Conservation (phyloP, 768 basidiomycete genomes). For the Lactarius vividus region DNA sequence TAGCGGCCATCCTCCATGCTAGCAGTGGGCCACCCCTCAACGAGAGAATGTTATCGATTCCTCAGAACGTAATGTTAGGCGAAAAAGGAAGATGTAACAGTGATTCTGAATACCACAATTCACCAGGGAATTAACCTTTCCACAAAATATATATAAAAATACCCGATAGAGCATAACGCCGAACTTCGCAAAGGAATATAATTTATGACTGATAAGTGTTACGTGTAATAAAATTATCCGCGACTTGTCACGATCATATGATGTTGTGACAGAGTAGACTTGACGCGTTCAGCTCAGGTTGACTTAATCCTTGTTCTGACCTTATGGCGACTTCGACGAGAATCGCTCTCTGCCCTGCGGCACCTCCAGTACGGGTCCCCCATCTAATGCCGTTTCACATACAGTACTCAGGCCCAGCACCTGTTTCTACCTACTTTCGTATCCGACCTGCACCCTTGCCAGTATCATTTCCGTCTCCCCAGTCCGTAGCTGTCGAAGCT, state of each 20-base stretch:
- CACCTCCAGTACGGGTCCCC: slow-evolving; percentile 35
- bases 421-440: slow-evolving; percentile 71
- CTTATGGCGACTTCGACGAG: slow-evolving; percentile 12
- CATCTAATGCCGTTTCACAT: slow-evolving; percentile 86
- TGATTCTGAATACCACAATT: too few relatives aligned
- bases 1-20: too few relatives aligned
- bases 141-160: too few relatives aligned
- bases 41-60: too few relatives aligned
- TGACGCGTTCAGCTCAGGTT: too few relatives aligned
- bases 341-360: slow-evolving; percentile 5
- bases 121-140: too few relatives aligned
- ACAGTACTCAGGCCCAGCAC: slow-evolving; percentile 64
- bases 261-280: neutral
- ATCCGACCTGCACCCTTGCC: slow-evolving; percentile 40
- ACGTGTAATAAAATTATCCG: neutral
- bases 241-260: slow-evolving; percentile 4
- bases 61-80: too few relatives aligned
- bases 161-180: too few relatives aligned
- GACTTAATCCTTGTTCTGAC: neutral
- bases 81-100: too few relatives aligned
- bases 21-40: too few relatives aligned
- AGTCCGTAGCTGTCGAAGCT: neutral
- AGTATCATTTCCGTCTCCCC: neutral
- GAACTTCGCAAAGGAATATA: too few relatives aligned
- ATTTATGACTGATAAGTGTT: too few relatives aligned